Conservation (phyloP, 2,329 filamentous ascomycete species). For the Venturia nashicola region DNA sequence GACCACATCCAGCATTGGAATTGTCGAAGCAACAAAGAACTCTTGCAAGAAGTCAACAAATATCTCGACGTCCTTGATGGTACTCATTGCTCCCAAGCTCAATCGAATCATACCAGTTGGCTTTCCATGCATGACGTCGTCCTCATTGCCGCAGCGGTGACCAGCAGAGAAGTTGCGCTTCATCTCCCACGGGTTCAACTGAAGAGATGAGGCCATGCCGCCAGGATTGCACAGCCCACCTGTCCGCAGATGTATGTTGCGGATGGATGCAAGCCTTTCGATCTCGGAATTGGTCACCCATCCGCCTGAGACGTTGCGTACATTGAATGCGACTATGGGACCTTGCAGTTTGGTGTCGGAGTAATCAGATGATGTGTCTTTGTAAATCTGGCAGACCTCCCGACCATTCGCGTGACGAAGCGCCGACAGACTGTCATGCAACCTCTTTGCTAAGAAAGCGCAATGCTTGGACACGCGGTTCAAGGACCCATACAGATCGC, state of each 20-base stretch:
- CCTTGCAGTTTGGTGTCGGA: slow-evolving; percentile 42
- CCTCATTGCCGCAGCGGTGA: slow-evolving; percentile 70
- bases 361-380: slow-evolving; percentile 27
- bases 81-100: slow-evolving; percentile 88
- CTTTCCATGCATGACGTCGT: slow-evolving; percentile 71
- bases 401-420: slow-evolving; percentile 59
- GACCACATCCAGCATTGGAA: not conserved
- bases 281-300: slow-evolving; percentile 78
- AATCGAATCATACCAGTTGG: slow-evolving; percentile 78
- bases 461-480: slow-evolving; percentile 59
- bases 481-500: slow-evolving; percentile 60
- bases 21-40: slow-evolving; percentile 26
- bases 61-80: slow-evolving; percentile 54
- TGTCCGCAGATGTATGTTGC: slow-evolving; percentile 72
- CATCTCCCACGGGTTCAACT: slow-evolving; percentile 69
- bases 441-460: slow-evolving; percentile 44
- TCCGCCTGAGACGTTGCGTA: slow-evolving; percentile 53
- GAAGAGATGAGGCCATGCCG: slow-evolving; percentile 62
- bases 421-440: slow-evolving; percentile 45
- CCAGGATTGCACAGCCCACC: slow-evolving; percentile 89
- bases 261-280: slow-evolving; percentile 71
- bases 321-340: slow-evolving; percentile 73
- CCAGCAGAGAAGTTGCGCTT: slow-evolving; percentile 73
- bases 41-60: slow-evolving; percentile 57
- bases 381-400: slow-evolving; percentile 56